Evolutionary conservation across 2,329 filamentous ascomycete genomes (phyloP), one percentile per base, ranked within the genome.

Genomic region (Aureobasidium vineae): DNA sequence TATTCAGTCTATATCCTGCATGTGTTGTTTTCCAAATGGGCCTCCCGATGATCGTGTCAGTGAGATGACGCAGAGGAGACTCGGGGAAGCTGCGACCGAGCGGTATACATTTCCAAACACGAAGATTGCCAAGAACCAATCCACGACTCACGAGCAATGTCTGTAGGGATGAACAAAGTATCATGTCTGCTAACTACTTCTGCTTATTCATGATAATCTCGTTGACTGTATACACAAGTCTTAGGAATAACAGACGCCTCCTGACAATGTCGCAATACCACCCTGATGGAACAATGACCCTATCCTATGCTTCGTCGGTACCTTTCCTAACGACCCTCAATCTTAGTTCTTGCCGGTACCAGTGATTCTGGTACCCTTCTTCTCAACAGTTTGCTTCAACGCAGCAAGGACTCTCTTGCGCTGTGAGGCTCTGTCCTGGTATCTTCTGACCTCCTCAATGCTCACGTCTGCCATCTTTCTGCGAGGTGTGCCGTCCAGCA

Each of bases 381-480:
- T 66, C 41, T 69, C 68, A 28, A 68, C 61, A 31, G 60, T 68
- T 38, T 73, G 73, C 69, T 74, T 76, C 66, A 83, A 66, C 23
- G 72, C 75, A n/a, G 70, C 71, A 19, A 78, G 72, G 28, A 82
- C 77, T 49, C 73, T 72, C 70, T 71, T 77, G 71, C 80, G 73
- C 70, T 75, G 73, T 68, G 70, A 72, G 26, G 70, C 72, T 41
- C 70, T 76, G 67, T 73, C 73, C 63, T 75, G 71, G 66, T 78
- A 75, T n/a, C 66, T 71, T 65, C 75, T 73, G 5, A 82, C 73
- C 52, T 79, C 77, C 65, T 78, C 77, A 43, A 75, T 72, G 31
- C 76, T 78, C 2, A 82, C 77, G 68, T 79, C 73, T 31, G 74
- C 72, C 71, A 77, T 77, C 66, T 78, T 74, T 69, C 74, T 77